phyloP scores from a whole-genome alignment of 257 asterid genomes.

The Prunella vulgaris region DNA sequence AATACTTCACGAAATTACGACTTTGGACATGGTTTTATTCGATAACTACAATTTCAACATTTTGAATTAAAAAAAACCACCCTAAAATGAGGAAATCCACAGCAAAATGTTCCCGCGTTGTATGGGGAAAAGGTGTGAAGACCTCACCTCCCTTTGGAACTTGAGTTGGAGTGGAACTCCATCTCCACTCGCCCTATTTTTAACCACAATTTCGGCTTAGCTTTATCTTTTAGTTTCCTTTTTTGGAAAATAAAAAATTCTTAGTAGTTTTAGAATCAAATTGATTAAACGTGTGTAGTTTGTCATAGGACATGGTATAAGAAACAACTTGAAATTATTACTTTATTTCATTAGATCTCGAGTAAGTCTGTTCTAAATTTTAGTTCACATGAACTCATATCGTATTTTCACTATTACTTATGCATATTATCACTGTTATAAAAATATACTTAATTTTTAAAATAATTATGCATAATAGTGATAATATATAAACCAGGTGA shows the following conservation, averaged over 20 bases:
- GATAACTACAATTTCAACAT: slow-evolving; percentile 12
- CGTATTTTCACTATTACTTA: no score
- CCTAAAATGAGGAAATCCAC: not conserved
- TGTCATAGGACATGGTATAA: not conserved
- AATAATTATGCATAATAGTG: no score
- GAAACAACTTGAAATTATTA: not conserved
- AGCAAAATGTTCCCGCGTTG: slow-evolving; percentile 19
- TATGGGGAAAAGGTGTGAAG: not conserved
- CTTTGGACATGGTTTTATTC: slow-evolving; percentile 1
- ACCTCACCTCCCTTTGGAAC: slow-evolving; percentile 13
- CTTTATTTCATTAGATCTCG: no score
- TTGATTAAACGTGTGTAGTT: not conserved
- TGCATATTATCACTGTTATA: no score
- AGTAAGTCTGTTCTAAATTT: no score
- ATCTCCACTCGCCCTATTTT: not conserved
- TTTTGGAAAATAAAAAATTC: not conserved
- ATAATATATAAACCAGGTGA: no score
- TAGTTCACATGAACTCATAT: no score
- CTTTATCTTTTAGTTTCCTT: not conserved
- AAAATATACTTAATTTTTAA: no score
- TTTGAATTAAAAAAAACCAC: not conserved
- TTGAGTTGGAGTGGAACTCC: slow-evolving; percentile 8
- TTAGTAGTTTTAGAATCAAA: not conserved
- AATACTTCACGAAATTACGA: not conserved
- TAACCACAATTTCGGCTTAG: slow-evolving; percentile 5